A percentile compares a stretch with the other conserved stretches of the same genome.
Conservation (phyloP, 2,329 filamentous ascomycete genomes). For the Scedosporium boydii region DNA sequence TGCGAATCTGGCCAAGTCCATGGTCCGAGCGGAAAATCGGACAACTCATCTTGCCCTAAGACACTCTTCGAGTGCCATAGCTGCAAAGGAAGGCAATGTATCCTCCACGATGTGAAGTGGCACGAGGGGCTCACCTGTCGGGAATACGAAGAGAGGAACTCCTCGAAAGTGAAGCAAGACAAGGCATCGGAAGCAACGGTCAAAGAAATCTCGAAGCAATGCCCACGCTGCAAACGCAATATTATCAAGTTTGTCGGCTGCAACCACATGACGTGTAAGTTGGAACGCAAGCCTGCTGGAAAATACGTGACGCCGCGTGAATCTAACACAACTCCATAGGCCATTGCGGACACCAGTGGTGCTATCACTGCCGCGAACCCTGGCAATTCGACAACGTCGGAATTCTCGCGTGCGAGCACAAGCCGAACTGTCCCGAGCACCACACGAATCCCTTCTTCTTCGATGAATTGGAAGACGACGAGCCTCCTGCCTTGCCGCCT, state of each 20-base stretch:
- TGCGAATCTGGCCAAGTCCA: slow-evolving; percentile 29
- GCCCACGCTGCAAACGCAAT: slow-evolving; percentile 23
- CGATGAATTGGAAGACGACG: slow-evolving; percentile 8
- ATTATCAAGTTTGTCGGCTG: slow-evolving; percentile 27
- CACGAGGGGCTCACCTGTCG: slow-evolving; percentile 26
- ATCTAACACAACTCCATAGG: slow-evolving; percentile 10
- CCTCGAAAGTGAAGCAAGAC: slow-evolving; percentile 18
- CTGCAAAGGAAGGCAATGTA: slow-evolving; percentile 22
- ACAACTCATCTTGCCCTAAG: slow-evolving; percentile 16
- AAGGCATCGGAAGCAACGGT: slow-evolving; percentile 23
- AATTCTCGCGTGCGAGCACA: slow-evolving; percentile 22
- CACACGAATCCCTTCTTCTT: slow-evolving; percentile 11
- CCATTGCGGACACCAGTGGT: slow-evolving; percentile 29
- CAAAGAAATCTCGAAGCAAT: slow-evolving; percentile 22
- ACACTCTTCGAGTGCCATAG: slow-evolving; percentile 19
- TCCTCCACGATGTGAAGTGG: slow-evolving; percentile 25
- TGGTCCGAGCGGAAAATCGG: background rate
- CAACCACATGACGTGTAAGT: slow-evolving; percentile 31
- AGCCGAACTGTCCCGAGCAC: slow-evolving; percentile 17
- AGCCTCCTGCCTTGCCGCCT: background rate
- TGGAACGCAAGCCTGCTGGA: background rate
- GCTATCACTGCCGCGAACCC: slow-evolving; percentile 24
- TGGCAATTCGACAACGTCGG: slow-evolving; percentile 17
- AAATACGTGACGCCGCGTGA: too few species aligned
- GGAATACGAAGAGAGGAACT: slow-evolving; percentile 23